Base-by-base conservation (phyloP, 108 stramenopile species). In the Halocafeteria seosinensis region DNA sequence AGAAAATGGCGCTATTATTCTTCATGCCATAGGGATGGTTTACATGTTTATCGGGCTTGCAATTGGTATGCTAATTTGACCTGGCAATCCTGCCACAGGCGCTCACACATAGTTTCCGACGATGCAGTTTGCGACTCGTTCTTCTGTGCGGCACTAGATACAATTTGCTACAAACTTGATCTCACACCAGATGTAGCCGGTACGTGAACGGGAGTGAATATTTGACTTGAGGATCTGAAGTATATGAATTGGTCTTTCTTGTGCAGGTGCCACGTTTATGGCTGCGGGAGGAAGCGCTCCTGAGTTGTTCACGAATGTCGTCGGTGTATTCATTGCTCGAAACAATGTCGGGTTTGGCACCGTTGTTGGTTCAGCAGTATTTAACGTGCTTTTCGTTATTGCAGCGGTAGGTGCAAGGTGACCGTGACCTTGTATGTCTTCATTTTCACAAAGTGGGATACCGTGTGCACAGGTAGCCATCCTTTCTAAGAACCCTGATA, bases 361-460 rank as follows among this genome's bases (percentile, higher is more conserved):
- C 29, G 79, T 81, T 55, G 78, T 81, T 21, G 80, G 80, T 28
- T 77, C 76, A 21, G 80, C 80, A 17, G 74, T 79, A 42, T 81
- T 81, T 71, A 81, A 81, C 74, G 78, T 81, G 37, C 74, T 81
- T 30, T 78, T 79, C 50, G 78, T 79, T 12, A 79, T 81, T 3
- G 80, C n/a, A n/a, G n/a, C n/a, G n/a, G 74, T 31, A 50, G 75
- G 26, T 78, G 77, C 30, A n/a, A 17, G 42, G 17, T 47, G 42
- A 47, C n/a, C n/a, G n/a, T n/a, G n/a, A n/a, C n/a, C n/a, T n/a
- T n/a, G n/a, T n/a, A n/a, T n/a, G n/a, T n/a, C n/a, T n/a, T n/a
- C n/a, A n/a, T n/a, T n/a, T n/a, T n/a, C n/a, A n/a, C n/a, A n/a
- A n/a, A 29, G 24, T 68, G 61, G 34, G 66, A 34, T 62, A 31